A percentile compares a stretch with the other conserved stretches of the same genome.
Evolutionary conservation across 345 rosid genomes (phyloP).

Genomic region (Lenwebbia sp.): DNA sequence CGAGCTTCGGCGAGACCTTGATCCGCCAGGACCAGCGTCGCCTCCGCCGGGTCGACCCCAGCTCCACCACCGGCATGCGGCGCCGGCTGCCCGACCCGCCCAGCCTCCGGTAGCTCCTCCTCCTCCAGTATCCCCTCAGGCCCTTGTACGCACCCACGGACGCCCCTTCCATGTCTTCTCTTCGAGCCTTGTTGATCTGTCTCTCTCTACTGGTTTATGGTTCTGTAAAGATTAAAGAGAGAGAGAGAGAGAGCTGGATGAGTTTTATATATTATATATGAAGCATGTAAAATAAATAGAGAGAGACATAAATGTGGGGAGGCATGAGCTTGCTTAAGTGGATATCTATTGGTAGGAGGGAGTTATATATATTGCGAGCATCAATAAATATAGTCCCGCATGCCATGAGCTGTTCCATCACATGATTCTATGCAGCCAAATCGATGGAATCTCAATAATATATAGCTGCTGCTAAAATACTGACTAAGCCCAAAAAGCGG

Average conservation of each 20-base stretch:
- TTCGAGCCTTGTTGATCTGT: background rate
- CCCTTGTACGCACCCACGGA: background rate
- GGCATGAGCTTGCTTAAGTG: background rate
- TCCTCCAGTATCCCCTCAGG: slow-evolving; percentile 25
- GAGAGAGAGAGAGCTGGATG: slow-evolving; percentile 4
- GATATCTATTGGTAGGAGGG: background rate
- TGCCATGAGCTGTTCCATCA: background rate
- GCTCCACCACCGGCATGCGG: background rate
- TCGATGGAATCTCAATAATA: background rate
- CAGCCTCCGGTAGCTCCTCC: slow-evolving; percentile 38
- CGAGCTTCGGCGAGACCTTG: slow-evolving; percentile 41
- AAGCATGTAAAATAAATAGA: background rate
- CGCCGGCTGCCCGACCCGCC: slow-evolving; percentile 11
- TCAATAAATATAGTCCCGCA: background rate
- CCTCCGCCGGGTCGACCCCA: slow-evolving; percentile 6
- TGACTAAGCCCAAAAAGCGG: background rate
- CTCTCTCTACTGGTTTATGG: background rate
- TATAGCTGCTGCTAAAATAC: background rate
- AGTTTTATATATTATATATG: background rate
- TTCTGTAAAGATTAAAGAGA: background rate
- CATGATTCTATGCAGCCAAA: background rate
- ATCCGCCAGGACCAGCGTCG: slow-evolving; percentile 33
- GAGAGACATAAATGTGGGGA: background rate
- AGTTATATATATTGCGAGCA: background rate
- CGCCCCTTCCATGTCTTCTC: slow-evolving; percentile 2